Evolutionary conservation across 352 stramenopile genomes (phyloP).

Genomic region (Phytophthora europaea): DNA sequence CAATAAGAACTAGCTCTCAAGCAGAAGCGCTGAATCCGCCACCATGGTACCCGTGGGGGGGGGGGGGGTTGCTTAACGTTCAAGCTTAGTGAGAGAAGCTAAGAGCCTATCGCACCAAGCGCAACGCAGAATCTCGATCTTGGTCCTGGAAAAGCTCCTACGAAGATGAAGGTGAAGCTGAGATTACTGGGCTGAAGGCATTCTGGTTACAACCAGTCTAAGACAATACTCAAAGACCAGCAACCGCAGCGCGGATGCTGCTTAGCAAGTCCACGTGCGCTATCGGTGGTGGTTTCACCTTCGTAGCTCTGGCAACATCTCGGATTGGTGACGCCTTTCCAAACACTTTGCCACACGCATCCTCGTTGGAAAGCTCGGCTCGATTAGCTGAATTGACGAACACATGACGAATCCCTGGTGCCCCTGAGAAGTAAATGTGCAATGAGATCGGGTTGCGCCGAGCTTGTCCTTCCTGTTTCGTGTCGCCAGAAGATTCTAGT

Average conservation of each 20-base stretch:
- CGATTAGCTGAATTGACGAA: slow-evolving; percentile 64
- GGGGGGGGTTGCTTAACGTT: too few relatives aligned
- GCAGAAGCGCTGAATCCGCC: background rate
- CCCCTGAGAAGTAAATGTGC: slow-evolving; percentile 58
- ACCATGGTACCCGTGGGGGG: background rate
- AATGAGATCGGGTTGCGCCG: slow-evolving; percentile 44
- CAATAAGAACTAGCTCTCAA: background rate
- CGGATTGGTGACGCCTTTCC: slow-evolving; percentile 34
- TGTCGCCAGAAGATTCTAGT: background rate
- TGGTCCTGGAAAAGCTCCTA: background rate
- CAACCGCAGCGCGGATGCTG: slow-evolving; percentile 58
- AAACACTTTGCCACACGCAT: slow-evolving; percentile 54
- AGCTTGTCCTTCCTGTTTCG: background rate
- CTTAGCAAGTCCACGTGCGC: slow-evolving; percentile 46
- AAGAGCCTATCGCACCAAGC: too few relatives aligned
- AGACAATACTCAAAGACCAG: slow-evolving; percentile 33
- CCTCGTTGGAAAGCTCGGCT: slow-evolving; percentile 12
- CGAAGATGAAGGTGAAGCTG: background rate
- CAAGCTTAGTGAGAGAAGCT: too few relatives aligned
- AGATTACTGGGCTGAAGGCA: background rate
- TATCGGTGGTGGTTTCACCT: slow-evolving; percentile 15
- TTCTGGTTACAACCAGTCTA: background rate
- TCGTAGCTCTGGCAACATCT: slow-evolving; percentile 15
- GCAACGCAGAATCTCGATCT: background rate
- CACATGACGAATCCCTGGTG: slow-evolving; percentile 48